phyloP scores from a whole-genome alignment of 148 eudicot genomes.

The Camellia japonica region DNA sequence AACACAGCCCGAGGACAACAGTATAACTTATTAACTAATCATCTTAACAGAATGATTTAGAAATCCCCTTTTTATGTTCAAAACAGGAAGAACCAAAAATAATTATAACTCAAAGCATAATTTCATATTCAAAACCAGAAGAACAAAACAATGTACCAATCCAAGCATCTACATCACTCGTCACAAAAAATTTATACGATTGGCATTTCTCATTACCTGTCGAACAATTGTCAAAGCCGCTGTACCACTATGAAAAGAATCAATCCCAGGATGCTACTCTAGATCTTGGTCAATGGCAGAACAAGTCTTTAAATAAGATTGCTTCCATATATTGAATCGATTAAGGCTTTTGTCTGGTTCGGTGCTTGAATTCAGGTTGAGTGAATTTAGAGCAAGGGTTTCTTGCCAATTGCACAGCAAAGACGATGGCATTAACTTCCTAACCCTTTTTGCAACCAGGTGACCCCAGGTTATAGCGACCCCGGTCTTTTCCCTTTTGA shows the following conservation, averaged over 20 bases:
- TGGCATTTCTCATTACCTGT: slow-evolving; percentile 42
- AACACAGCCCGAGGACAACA: slow-evolving; percentile 49
- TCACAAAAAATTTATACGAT: neutral
- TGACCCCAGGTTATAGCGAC: too few species aligned
- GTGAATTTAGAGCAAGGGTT: slow-evolving; percentile 32
- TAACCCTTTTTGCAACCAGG: slow-evolving; percentile 66
- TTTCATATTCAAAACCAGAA: neutral
- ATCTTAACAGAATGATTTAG: too few species aligned
- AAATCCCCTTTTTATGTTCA: neutral
- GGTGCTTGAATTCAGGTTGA: slow-evolving; percentile 19
- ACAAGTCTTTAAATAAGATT: slow-evolving; percentile 57
- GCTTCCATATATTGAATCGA: slow-evolving; percentile 59
- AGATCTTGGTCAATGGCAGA: slow-evolving; percentile 68
- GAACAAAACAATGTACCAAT: neutral
- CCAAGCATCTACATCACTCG: neutral
- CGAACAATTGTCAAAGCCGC: slow-evolving; percentile 64
- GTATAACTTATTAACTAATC: too few species aligned
- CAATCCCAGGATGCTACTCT: slow-evolving; percentile 45
- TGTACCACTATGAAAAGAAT: slow-evolving; percentile 74
- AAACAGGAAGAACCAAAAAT: neutral
- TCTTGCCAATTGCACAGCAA: slow-evolving; percentile 77
- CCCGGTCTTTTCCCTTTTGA: too few species aligned
- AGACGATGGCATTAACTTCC: slow-evolving; percentile 59
- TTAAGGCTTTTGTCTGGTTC: slow-evolving; percentile 17
- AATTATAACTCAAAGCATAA: neutral